A percentile compares a stretch with the other conserved stretches of the same genome.
Conservation (phyloP, 768 basidiomycete genomes). For the Phlebiopsis gigantea region DNA sequence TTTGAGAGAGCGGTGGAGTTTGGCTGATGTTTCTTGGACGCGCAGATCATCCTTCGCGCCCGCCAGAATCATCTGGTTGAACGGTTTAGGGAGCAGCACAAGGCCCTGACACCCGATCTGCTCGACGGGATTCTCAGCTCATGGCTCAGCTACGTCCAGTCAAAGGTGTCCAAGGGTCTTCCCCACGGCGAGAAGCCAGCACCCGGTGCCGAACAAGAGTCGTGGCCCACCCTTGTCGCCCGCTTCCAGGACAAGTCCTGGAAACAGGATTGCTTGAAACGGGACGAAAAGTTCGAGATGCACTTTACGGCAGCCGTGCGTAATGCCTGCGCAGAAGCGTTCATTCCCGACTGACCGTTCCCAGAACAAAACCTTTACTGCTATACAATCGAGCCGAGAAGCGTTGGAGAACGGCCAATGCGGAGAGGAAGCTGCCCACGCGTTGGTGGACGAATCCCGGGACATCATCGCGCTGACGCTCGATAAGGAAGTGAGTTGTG, state of each 20-base stretch:
- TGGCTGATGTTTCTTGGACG: neutral
- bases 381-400: slow-evolving; percentile 45
- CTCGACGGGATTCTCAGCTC: slow-evolving; percentile 52
- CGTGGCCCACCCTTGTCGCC: slow-evolving; percentile 49
- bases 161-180: slow-evolving; percentile 62
- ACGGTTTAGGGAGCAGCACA: slow-evolving; percentile 50
- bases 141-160: slow-evolving; percentile 60
- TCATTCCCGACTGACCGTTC: neutral
- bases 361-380: slow-evolving; percentile 47
- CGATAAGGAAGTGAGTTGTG: slow-evolving; percentile 60
- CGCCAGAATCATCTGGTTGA: slow-evolving; percentile 74
- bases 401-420: slow-evolving; percentile 36
- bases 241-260: slow-evolving; percentile 50
- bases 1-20: neutral
- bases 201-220: slow-evolving; percentile 42
- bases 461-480: slow-evolving; percentile 72
- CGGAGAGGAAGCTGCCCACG: slow-evolving; percentile 40
- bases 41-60: slow-evolving; percentile 88
- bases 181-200: slow-evolving; percentile 41
- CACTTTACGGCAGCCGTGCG: slow-evolving; percentile 74
- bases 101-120: slow-evolving; percentile 50
- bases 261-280: slow-evolving; percentile 65
- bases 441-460: slow-evolving; percentile 65
- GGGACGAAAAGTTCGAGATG: slow-evolving; percentile 93
- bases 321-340: slow-evolving; percentile 9